Base-by-base conservation (phyloP, 805 yeast genomes). In the Sugiyamaella boreocaroliniensis region DNA sequence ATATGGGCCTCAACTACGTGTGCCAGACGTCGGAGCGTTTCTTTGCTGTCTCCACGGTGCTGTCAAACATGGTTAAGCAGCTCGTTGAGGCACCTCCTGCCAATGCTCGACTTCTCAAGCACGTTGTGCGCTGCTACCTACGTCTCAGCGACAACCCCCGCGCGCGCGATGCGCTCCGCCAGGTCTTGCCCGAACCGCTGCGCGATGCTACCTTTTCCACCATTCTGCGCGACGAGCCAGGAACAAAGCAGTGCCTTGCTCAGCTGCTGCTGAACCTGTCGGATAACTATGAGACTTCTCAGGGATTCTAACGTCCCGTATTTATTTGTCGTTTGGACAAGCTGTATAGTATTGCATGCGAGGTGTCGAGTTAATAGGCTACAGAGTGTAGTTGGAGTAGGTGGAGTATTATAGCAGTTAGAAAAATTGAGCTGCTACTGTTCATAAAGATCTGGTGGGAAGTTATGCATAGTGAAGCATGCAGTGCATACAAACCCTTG, bases 11-110 rank as follows among this genome's bases (percentile, higher is more conserved):
- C 55, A 80, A 83, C 18, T 93, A 93, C 70, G 87, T 93, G 19
- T 93, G 98, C 71, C 96, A 95, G 53, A 92, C 98, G 0, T 87
- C 83, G 66, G 98, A 92, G 69, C 77, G 99, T 61, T 92, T 92
- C 66, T 88, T 85, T 57, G 97, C 98, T 1, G 97, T 93, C 20
- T 86, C 93, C 0, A 83, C 86, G 50, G 99, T 93, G 2, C 76
- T 92, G 56, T 80, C 86, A 41, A 80, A 77, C 46, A 93, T 93
- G 95, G 90, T 93, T 46, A 88, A 85, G 50, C 97, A 92, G 69
- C 72, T 92, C 55, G 81, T 83, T 2, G 78, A 79, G 47, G 77
- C 81, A 58, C 88, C 85, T 53, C 60, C 68, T 32, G 53, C 56
- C 9, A 85, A 96, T 0, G 89, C 92, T 0, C 78, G 98, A 61